Evolutionary conservation across 2,329 filamentous ascomycete species (phyloP).

Genomic region (Penicillium glabrum): DNA sequence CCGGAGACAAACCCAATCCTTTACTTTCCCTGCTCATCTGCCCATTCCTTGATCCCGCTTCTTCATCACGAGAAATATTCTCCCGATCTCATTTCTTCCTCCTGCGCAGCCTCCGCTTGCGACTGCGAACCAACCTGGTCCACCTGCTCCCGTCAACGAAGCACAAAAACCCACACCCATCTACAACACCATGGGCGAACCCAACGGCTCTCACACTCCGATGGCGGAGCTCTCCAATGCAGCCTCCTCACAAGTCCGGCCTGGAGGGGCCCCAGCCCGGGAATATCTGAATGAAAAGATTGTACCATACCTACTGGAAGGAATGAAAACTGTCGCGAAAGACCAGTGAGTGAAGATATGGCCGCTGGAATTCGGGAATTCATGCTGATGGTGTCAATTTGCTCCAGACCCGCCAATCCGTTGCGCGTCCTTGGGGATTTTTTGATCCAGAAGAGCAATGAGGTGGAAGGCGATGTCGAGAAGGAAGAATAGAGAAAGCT

Average conservation of each 20-base stretch:
- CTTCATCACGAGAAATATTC: neutral
- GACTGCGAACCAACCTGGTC: neutral
- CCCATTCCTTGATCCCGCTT: neutral
- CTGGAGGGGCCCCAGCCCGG: slow-evolving; percentile 67
- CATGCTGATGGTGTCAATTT: neutral
- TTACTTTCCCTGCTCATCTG: neutral
- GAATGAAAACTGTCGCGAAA: slow-evolving; percentile 70
- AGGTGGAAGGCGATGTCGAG: slow-evolving; percentile 53
- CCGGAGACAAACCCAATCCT: slow-evolving; percentile 3
- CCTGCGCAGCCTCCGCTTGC: neutral
- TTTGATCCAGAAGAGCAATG: slow-evolving; percentile 66
- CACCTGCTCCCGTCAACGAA: slow-evolving; percentile 2
- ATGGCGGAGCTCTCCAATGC: slow-evolving; percentile 46
- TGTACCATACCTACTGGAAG: slow-evolving; percentile 67
- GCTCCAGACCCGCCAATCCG: slow-evolving; percentile 64
- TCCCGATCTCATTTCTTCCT: neutral
- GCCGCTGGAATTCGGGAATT: neutral
- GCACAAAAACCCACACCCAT: neutral
- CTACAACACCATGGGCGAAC: slow-evolving; percentile 21
- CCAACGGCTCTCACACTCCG: slow-evolving; percentile 25
- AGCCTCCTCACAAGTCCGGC: slow-evolving; percentile 54
- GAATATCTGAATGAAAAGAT: slow-evolving; percentile 72
- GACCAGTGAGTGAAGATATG: slow-evolving; percentile 60
- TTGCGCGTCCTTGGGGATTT: slow-evolving; percentile 69
- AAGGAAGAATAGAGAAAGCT: slow-evolving; percentile 14